phyloP scores from a whole-genome alignment of 805 yeast genomes.

The Ogataea paraovalis region DNA sequence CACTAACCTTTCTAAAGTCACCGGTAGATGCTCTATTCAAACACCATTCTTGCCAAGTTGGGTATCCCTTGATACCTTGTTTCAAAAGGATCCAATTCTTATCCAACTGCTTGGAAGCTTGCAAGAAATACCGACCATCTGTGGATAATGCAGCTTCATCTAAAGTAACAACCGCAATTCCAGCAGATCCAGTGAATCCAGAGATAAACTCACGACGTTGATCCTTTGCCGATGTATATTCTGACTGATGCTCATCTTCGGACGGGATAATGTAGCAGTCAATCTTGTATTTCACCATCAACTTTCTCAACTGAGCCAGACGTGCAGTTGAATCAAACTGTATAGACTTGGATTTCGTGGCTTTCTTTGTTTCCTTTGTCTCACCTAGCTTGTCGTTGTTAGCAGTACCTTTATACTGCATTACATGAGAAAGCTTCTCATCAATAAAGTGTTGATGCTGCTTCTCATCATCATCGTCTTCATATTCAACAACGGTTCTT shows the following conservation, averaged over 20 bases:
- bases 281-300: constrained; percentile 43
- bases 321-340: constrained; percentile 33
- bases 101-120: constrained; percentile 82
- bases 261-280: constrained; percentile 59
- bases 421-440: neutral
- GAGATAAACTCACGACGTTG: constrained; percentile 78
- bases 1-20: constrained; percentile 58
- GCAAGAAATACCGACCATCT: constrained; percentile 92
- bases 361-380: too few species aligned
- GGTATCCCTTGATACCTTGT: constrained; percentile 68
- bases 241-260: constrained; percentile 93
- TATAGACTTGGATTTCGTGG: neutral
- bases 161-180: constrained; percentile 77
- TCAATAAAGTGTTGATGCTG: neutral
- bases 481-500: neutral
- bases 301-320: constrained; percentile 35
- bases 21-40: constrained; percentile 48
- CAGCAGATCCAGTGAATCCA: constrained; percentile 93
- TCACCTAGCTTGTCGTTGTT: neutral
- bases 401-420: neutral
- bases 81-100: constrained; percentile 74
- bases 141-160: constrained; percentile 77
- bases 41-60: constrained; percentile 80
- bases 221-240: constrained; percentile 78
- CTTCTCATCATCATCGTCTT: neutral